A percentile compares a stretch with the other conserved stretches of the same genome.
phyloP scores from a whole-genome alignment of 106 monocot genomes.

The Dendrobium catenatum region DNA sequence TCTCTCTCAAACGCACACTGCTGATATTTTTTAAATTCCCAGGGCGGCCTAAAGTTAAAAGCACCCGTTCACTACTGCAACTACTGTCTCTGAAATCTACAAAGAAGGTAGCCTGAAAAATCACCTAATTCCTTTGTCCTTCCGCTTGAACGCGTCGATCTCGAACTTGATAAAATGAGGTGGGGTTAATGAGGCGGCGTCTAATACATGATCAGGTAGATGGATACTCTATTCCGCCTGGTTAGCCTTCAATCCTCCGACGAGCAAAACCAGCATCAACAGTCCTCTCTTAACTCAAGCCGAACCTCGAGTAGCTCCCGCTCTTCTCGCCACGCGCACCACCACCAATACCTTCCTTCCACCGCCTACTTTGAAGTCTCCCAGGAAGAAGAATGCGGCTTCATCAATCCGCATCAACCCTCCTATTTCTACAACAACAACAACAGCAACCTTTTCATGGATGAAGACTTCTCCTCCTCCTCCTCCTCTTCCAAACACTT shows the following conservation, averaged over 20 bases:
- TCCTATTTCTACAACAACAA: background rate
- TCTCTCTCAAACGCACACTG: conserved; percentile 4
- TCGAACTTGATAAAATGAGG: background rate
- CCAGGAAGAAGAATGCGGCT: conserved; percentile 39
- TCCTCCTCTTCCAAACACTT: conserved; percentile 10
- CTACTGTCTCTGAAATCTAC: background rate
- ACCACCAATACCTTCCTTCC: background rate
- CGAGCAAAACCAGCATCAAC: conserved; percentile 8
- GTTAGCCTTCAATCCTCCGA: conserved; percentile 24
- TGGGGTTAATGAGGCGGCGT: background rate
- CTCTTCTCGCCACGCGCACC: background rate
- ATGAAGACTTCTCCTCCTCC: conserved; percentile 26
- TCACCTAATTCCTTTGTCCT: background rate
- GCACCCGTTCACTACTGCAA: background rate
- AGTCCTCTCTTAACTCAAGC: conserved; percentile 27
- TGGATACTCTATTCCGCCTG: conserved; percentile 43
- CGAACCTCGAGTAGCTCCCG: conserved; percentile 18
- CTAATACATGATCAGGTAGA: background rate
- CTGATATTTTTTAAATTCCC: background rate
- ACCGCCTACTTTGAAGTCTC: background rate
- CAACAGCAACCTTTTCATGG: conserved; percentile 22
- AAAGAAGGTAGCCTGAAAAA: background rate
- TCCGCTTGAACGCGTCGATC: background rate
- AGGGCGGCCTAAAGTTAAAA: background rate
- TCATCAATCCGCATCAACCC: background rate